phyloP scores from a whole-genome alignment of 2,329 filamentous ascomycete genomes.

The Cordyceps farinosa region DNA sequence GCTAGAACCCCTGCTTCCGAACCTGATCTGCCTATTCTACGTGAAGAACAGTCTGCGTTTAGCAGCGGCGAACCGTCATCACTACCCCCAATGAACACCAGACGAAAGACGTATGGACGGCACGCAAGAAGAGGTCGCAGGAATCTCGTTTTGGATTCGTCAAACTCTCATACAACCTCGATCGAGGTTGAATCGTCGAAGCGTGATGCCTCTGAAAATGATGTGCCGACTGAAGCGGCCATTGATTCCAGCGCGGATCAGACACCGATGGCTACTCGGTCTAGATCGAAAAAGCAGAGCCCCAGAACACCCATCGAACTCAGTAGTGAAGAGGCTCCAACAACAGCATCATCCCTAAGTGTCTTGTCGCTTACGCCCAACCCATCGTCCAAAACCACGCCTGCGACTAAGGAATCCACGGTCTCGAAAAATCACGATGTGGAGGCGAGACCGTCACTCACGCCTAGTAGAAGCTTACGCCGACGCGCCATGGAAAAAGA shows the following conservation, averaged over 20 bases:
- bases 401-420: conserved; percentile 33
- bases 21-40: conserved; percentile 33
- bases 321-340: conserved; percentile 1
- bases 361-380: conserved; percentile 38
- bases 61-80: conserved; percentile 28
- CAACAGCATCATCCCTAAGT: conserved; percentile 31
- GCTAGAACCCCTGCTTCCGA: conserved; percentile 26
- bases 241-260: neutral
- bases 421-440: conserved; percentile 23
- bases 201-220: neutral
- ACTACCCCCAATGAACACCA: conserved; percentile 23
- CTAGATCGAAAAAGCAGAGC: conserved; percentile 1
- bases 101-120: conserved; percentile 24
- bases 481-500: neutral
- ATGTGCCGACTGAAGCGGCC: neutral
- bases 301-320: neutral
- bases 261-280: conserved; percentile 9
- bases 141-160: conserved; percentile 31
- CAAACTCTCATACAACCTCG: conserved; percentile 12
- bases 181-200: neutral
- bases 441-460: conserved; percentile 26
- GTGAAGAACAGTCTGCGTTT: conserved; percentile 20
- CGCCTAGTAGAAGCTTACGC: conserved; percentile 18
- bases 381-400: conserved; percentile 35
- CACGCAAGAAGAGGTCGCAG: conserved; percentile 21